Evolutionary conservation across 1,284 basidiomycete species (phyloP).

Genomic region (Cystobasidium slooffiae): DNA sequence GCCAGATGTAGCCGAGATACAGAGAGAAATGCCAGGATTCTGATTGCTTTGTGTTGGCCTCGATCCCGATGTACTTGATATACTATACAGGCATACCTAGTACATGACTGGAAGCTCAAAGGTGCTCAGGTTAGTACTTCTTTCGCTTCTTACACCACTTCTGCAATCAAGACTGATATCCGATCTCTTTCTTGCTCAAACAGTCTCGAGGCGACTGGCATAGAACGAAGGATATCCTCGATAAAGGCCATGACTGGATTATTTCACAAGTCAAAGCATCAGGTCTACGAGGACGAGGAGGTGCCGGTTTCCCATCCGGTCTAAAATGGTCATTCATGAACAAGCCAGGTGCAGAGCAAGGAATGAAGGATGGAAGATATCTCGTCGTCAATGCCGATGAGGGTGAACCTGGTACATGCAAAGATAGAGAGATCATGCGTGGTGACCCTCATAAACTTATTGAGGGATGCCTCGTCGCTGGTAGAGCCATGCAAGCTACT

Average conservation of each 20-base stretch:
- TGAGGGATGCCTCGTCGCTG: slow-evolving; percentile 96
- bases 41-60: background rate
- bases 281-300: slow-evolving; percentile 91
- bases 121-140: slow-evolving; percentile 70
- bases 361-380: slow-evolving; percentile 77
- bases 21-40: background rate
- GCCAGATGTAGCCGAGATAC: too few species aligned
- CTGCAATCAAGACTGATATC: background rate
- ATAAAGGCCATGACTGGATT: slow-evolving; percentile 86
- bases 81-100: slow-evolving; percentile 64
- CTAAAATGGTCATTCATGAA: slow-evolving; percentile 98
- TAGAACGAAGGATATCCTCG: slow-evolving; percentile 90
- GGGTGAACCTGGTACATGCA: slow-evolving; percentile 98
- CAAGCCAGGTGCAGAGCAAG: slow-evolving; percentile 95
- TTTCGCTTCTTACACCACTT: background rate
- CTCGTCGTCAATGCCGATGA: slow-evolving; percentile 98
- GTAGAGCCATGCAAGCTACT: slow-evolving; percentile 96
- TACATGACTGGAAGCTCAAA: slow-evolving; percentile 85
- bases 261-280: slow-evolving; percentile 91
- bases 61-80: background rate
- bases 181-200: background rate
- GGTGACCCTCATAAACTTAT: slow-evolving; percentile 98
- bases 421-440: slow-evolving; percentile 96
- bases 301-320: slow-evolving; percentile 95
- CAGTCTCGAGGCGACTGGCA: slow-evolving; percentile 97